These are phyloP conservation scores for Gamarada debralockiae DNA, from an alignment of 495 filamentous ascomycete species.

Conservation along the genomic window DNA sequence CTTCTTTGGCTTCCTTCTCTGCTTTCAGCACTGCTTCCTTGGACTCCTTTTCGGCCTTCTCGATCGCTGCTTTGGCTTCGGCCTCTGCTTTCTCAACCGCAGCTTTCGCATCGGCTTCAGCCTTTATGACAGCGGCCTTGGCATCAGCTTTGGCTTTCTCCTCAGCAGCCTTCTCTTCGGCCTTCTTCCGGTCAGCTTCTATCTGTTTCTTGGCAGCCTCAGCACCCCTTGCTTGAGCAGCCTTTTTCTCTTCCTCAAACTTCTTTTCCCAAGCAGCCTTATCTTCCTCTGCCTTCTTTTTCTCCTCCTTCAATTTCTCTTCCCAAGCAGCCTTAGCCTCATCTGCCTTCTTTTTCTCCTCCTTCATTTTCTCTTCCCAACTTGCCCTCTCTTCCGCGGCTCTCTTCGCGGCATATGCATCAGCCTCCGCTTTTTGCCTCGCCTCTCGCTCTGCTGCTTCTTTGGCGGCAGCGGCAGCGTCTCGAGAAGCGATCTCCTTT, in stretches of 20 bases:
- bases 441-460: slow-evolving; percentile 14
- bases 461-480: slow-evolving; percentile 34
- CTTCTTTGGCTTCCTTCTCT: slow-evolving; percentile 31
- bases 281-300: slow-evolving; percentile 30
- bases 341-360: slow-evolving; percentile 24
- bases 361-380: slow-evolving; percentile 12
- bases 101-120: slow-evolving; percentile 28
- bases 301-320: slow-evolving; percentile 15
- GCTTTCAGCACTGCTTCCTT: slow-evolving; percentile 24
- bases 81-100: slow-evolving; percentile 13
- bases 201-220: slow-evolving; percentile 17
- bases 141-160: slow-evolving; percentile 37
- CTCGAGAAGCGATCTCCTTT: slow-evolving; percentile 14
- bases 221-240: slow-evolving; percentile 15
- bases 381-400: slow-evolving; percentile 12
- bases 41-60: slow-evolving; percentile 24
- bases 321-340: slow-evolving; percentile 14
- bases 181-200: slow-evolving; percentile 24
- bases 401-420: slow-evolving; percentile 8
- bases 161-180: slow-evolving; percentile 30
- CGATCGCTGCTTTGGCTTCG: slow-evolving; percentile 15
- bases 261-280: slow-evolving; percentile 31
- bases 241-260: slow-evolving; percentile 25
- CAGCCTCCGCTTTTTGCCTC: background rate
- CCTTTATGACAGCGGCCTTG: slow-evolving; percentile 36